Conservation (phyloP, 1,139 yeast genomes). For the Scheffersomyces cryptocercus region DNA sequence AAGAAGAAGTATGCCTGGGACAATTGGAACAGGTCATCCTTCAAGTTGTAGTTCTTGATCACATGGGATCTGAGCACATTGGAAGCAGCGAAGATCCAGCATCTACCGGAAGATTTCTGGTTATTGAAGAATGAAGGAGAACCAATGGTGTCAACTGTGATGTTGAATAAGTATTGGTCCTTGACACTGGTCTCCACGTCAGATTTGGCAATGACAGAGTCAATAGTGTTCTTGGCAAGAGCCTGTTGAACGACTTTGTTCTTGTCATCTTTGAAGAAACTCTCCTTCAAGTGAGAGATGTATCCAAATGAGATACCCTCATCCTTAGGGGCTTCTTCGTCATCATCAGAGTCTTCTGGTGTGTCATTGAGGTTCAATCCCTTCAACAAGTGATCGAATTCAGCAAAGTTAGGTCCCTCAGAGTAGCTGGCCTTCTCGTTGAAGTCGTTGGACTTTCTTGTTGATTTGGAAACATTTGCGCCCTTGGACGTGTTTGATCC, state of each 20-base stretch:
- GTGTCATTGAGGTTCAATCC: slow-evolving; percentile 10
- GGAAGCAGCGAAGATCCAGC: slow-evolving; percentile 87
- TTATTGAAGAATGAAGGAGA: slow-evolving; percentile 62
- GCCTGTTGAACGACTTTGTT: slow-evolving; percentile 62
- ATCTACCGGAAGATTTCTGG: slow-evolving; percentile 75
- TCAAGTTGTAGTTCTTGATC: slow-evolving; percentile 62
- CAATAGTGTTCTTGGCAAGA: slow-evolving; percentile 51
- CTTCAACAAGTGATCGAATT: slow-evolving; percentile 6
- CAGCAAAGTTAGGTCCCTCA: too few species aligned
- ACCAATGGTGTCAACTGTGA: slow-evolving; percentile 63
- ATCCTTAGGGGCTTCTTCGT: not conserved
- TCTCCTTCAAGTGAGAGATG: slow-evolving; percentile 52
- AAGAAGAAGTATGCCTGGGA: slow-evolving; percentile 74
- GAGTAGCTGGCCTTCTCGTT: slow-evolving; percentile 14
- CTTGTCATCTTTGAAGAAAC: slow-evolving; percentile 51
- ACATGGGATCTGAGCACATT: slow-evolving; percentile 67
- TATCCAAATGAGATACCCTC: slow-evolving; percentile 30
- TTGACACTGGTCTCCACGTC: slow-evolving; percentile 19
- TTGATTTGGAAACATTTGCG: not conserved
- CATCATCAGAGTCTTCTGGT: not conserved
- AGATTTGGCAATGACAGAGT: slow-evolving; percentile 43
- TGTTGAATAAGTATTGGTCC: slow-evolving; percentile 57
- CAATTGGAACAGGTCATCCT: slow-evolving; percentile 61
- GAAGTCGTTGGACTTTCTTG: not conserved
- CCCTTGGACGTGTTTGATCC: slow-evolving; percentile 16